Evolutionary conservation across 768 basidiomycete species (phyloP).

Genomic region (Amanita muscaria): DNA sequence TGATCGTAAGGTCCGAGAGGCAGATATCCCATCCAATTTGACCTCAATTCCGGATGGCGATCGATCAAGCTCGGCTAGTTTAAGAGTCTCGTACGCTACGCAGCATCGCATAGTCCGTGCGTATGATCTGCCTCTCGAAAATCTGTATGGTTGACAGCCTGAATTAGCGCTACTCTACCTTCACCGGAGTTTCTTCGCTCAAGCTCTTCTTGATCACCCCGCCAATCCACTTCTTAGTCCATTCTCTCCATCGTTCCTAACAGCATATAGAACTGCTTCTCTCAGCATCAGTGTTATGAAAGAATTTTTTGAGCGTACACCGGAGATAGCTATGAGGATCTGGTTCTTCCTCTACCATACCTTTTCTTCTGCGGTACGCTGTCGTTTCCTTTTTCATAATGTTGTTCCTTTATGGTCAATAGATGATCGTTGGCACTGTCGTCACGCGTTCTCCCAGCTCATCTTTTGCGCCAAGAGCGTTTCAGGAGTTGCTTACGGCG

Average conservation of each 20-base stretch:
- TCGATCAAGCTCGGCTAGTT: slow-evolving; percentile 39
- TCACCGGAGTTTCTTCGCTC: slow-evolving; percentile 49
- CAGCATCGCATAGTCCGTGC: slow-evolving; percentile 52
- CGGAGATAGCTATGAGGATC: slow-evolving; percentile 37
- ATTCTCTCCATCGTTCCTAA: slow-evolving; percentile 48
- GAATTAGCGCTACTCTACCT: slow-evolving; percentile 41
- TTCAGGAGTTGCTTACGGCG: slow-evolving; percentile 39
- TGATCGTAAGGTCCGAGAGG: slow-evolving; percentile 40
- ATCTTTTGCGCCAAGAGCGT: slow-evolving; percentile 39
- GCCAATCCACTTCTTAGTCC: slow-evolving; percentile 45
- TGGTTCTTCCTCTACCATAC: slow-evolving; percentile 45
- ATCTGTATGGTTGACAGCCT: not conserved
- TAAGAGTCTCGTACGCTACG: slow-evolving; percentile 47
- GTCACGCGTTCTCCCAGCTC: slow-evolving; percentile 48
- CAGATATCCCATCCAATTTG: slow-evolving; percentile 37
- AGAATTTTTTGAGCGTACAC: slow-evolving; percentile 40
- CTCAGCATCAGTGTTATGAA: slow-evolving; percentile 41
- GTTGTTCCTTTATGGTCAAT: not conserved
- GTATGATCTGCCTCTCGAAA: slow-evolving; percentile 15
- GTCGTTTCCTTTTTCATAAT: slow-evolving; percentile 5
- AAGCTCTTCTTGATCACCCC: slow-evolving; percentile 47
- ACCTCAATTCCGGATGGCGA: slow-evolving; percentile 38
- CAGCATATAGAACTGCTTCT: slow-evolving; percentile 43
- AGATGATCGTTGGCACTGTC: slow-evolving; percentile 51
- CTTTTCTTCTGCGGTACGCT: slow-evolving; percentile 39